Evolutionary conservation across 1,284 basidiomycete genomes (phyloP).

Genomic region (Afroboletus lepidellus): DNA sequence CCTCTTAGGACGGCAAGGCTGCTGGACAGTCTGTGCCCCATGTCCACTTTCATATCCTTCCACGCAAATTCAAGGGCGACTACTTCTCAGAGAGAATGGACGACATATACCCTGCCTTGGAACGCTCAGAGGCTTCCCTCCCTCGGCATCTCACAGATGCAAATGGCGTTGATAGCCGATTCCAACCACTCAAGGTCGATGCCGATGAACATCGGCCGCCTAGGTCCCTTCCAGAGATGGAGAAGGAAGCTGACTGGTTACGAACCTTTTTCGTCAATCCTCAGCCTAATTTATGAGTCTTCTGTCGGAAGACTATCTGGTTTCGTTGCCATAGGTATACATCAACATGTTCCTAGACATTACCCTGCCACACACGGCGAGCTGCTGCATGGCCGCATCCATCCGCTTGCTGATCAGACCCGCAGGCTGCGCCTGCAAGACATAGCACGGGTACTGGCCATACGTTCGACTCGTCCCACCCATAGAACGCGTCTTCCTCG

Average conservation of each 20-base stretch:
- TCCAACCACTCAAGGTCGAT: slow-evolving; percentile 52
- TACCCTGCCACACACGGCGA: slow-evolving; percentile 23
- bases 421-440: slow-evolving; percentile 23
- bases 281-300: slow-evolving; percentile 5
- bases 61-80: slow-evolving; percentile 69
- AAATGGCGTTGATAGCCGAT: slow-evolving; percentile 15
- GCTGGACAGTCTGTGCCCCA: slow-evolving; percentile 88
- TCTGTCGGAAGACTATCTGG: not conserved
- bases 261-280: slow-evolving; percentile 43
- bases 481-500: slow-evolving; percentile 26
- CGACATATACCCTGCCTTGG: slow-evolving; percentile 76
- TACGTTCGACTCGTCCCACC: slow-evolving; percentile 5
- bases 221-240: slow-evolving; percentile 73
- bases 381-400: slow-evolving; percentile 29
- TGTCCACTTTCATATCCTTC: slow-evolving; percentile 88
- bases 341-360: slow-evolving; percentile 17
- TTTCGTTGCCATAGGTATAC: slow-evolving; percentile 9
- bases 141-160: slow-evolving; percentile 37
- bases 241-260: slow-evolving; percentile 70
- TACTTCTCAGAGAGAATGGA: slow-evolving; percentile 70
- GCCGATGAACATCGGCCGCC: slow-evolving; percentile 71
- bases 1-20: slow-evolving; percentile 75
- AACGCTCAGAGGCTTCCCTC: slow-evolving; percentile 59
- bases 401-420: slow-evolving; percentile 18
- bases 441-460: slow-evolving; percentile 27